Evolutionary conservation across 257 asterid species (phyloP).

Genomic region (Coffea canephora): DNA sequence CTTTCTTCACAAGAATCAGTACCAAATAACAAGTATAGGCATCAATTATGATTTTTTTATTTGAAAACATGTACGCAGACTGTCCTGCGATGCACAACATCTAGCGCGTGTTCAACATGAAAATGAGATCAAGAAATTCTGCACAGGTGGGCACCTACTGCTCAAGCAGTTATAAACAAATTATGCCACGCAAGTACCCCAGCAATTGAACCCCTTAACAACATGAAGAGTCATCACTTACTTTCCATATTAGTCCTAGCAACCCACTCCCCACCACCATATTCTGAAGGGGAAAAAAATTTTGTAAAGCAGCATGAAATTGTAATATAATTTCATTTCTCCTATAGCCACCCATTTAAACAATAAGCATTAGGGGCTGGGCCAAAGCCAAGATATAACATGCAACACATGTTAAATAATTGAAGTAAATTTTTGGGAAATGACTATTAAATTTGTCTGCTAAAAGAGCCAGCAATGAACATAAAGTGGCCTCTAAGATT

Average conservation of each 20-base stretch:
- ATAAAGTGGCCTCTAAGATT: background rate
- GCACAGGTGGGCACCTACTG: background rate
- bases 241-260: background rate
- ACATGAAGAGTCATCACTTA: background rate
- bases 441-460: background rate
- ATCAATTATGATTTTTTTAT: background rate
- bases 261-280: background rate
- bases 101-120: background rate
- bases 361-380: background rate
- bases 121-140: background rate
- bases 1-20: background rate
- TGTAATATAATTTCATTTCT: background rate
- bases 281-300: background rate
- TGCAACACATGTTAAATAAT: background rate
- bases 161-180: background rate
- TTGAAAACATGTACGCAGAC: background rate
- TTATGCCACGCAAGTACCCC: background rate
- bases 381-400: background rate
- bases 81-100: background rate
- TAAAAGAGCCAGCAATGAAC: background rate
- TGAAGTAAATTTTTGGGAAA: background rate
- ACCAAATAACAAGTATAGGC: background rate
- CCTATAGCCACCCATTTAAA: background rate
- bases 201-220: background rate
- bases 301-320: background rate